Conservation (phyloP, 805 yeast genomes). For the Candida oleophila region DNA sequence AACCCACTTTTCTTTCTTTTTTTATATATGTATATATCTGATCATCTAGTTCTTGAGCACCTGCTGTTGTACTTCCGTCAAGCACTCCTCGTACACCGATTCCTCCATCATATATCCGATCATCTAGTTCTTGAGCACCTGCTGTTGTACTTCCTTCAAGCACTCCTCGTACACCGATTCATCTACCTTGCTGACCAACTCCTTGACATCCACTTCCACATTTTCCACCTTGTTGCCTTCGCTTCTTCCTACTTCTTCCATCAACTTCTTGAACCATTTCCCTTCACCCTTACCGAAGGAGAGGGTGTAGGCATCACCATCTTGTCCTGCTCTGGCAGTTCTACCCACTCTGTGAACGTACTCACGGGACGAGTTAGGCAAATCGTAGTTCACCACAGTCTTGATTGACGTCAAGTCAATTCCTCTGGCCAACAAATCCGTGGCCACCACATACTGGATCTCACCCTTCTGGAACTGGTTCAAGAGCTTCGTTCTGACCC, state of each 20-base stretch:
- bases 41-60: constrained; percentile 3
- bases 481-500: constrained; percentile 53
- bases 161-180: constrained; percentile 22
- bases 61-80: constrained; percentile 24
- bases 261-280: constrained; percentile 55
- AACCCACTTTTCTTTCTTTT: no score
- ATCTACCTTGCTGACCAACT: constrained; percentile 21
- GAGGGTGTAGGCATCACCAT: constrained; percentile 73
- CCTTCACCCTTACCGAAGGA: constrained; percentile 78
- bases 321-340: constrained; percentile 88
- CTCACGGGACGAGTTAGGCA: constrained; percentile 85
- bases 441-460: constrained; percentile 61
- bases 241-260: constrained; percentile 48
- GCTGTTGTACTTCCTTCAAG: constrained; percentile 25
- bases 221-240: constrained; percentile 15
- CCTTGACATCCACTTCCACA: constrained; percentile 20
- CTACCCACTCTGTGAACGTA: constrained; percentile 96
- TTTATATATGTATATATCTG: background rate
- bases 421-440: constrained; percentile 97
- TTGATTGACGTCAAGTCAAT: constrained; percentile 71
- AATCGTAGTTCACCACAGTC: constrained; percentile 84
- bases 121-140: constrained; percentile 10
- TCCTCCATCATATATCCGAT: no score
- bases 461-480: constrained; percentile 56
- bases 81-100: constrained; percentile 21